phyloP scores from a whole-genome alignment of 495 filamentous ascomycete species.

The Pseudomonodictys pantanalensis region DNA sequence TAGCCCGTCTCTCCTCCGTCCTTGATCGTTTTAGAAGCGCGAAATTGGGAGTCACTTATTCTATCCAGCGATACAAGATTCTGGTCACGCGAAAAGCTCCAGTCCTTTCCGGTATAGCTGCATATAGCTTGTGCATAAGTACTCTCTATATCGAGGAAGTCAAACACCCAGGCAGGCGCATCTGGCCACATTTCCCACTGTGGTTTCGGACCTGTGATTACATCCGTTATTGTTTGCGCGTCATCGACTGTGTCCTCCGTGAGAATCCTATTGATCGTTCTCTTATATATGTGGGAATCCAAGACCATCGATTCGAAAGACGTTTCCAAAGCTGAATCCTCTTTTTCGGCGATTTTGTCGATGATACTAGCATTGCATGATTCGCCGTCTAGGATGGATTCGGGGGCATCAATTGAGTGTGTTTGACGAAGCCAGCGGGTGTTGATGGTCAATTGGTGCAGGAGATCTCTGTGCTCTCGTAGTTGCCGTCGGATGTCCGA shows the following conservation, averaged over 20 bases:
- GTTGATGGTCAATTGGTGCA: not conserved
- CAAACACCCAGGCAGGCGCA: not conserved
- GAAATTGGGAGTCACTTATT: too few relatives aligned
- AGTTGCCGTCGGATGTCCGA: not conserved
- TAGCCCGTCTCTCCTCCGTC: too few relatives aligned
- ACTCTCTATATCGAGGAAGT: not conserved
- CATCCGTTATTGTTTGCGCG: too few relatives aligned
- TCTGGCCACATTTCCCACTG: not conserved
- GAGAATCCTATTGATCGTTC: not conserved
- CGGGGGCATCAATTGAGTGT: not conserved
- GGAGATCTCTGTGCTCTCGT: not conserved
- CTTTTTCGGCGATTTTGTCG: not conserved
- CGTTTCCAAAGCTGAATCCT: not conserved
- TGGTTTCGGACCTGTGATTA: not conserved
- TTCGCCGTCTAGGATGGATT: not conserved
- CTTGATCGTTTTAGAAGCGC: too few relatives aligned
- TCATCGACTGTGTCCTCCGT: too few relatives aligned
- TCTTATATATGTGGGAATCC: not conserved
- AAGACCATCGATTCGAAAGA: not conserved
- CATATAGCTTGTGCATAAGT: too few relatives aligned
- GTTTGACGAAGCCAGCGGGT: not conserved
- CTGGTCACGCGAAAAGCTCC: too few relatives aligned
- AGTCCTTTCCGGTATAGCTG: too few relatives aligned
- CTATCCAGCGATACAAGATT: too few relatives aligned
- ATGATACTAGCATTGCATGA: not conserved